phyloP scores from a whole-genome alignment of 2,329 filamentous ascomycete species.

The Ceratocystis colombiana region DNA sequence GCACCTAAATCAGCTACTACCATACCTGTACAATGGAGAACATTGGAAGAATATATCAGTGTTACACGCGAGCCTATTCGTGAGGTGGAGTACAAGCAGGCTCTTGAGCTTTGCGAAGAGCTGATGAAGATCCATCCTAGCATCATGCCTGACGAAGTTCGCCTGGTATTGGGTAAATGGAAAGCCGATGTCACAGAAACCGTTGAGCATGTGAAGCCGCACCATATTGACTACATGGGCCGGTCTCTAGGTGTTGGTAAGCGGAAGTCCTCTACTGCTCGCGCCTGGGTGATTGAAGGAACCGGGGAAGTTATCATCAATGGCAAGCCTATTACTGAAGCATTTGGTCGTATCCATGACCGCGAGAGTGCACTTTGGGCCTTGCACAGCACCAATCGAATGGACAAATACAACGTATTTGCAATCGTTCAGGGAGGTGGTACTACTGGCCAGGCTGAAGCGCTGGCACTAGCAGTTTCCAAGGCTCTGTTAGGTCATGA shows the following conservation, averaged over 20 bases:
- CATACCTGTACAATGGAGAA: constrained; percentile 70
- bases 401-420: constrained; percentile 98
- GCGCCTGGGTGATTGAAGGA: constrained; percentile 83
- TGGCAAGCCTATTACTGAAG: constrained; percentile 69
- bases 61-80: constrained; percentile 62
- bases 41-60: constrained; percentile 62
- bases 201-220: constrained; percentile 21
- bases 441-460: constrained; percentile 90
- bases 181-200: constrained; percentile 25
- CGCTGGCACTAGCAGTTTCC: constrained; percentile 78
- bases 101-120: constrained; percentile 64
- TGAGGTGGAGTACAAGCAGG: constrained; percentile 65
- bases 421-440: constrained; percentile 75
- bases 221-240: constrained; percentile 62
- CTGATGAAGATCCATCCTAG: constrained; percentile 74
- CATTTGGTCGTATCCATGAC: constrained; percentile 82
- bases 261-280: constrained; percentile 77
- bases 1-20: background rate
- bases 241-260: constrained; percentile 70
- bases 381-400: constrained; percentile 65
- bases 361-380: constrained; percentile 91
- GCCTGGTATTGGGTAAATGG: constrained; percentile 24
- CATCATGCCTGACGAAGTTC: constrained; percentile 24
- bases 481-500: constrained; percentile 86
- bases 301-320: constrained; percentile 85